These are phyloP conservation scores for Backusella parvicylindrica DNA, from an alignment of 192 early-diverging fungal genomes.

Conservation along the genomic window DNA sequence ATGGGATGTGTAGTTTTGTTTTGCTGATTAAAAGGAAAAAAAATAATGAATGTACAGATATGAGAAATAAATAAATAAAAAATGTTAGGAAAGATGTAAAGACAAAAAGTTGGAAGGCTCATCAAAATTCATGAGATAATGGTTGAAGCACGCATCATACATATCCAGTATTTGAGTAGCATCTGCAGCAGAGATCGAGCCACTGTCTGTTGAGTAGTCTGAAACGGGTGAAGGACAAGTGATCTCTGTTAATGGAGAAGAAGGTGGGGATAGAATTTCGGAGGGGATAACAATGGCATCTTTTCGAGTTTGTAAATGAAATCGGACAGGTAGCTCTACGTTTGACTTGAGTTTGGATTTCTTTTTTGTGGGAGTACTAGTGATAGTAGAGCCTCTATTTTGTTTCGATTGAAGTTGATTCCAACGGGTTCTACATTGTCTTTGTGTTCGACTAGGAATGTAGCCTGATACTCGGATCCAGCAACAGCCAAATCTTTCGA, in stretches of 20 bases:
- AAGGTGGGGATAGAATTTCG: background rate
- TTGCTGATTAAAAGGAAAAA: background rate
- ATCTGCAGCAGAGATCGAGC: background rate
- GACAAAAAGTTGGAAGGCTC: background rate
- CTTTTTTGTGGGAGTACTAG: background rate
- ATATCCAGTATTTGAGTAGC: background rate
- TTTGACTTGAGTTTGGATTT: background rate
- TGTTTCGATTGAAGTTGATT: constrained; percentile 43
- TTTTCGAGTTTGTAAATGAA: background rate
- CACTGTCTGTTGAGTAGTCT: background rate
- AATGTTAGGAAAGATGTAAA: background rate
- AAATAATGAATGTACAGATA: background rate
- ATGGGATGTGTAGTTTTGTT: background rate
- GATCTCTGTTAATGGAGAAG: background rate
- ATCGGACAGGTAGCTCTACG: background rate
- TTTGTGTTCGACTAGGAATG: constrained; percentile 47
- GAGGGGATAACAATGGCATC: constrained; percentile 6
- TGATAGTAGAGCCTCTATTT: constrained; percentile 10
- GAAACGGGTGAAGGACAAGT: constrained; percentile 10
- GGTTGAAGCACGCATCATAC: background rate
- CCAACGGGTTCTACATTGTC: constrained; percentile 57
- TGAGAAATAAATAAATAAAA: background rate
- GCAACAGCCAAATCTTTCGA: constrained; percentile 34
- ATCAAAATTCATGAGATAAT: background rate
- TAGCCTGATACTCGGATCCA: constrained; percentile 52